These are phyloP conservation scores for Arthrobotrys musiformis DNA, from an alignment of 2,329 filamentous ascomycete species.

Conservation along the genomic window DNA sequence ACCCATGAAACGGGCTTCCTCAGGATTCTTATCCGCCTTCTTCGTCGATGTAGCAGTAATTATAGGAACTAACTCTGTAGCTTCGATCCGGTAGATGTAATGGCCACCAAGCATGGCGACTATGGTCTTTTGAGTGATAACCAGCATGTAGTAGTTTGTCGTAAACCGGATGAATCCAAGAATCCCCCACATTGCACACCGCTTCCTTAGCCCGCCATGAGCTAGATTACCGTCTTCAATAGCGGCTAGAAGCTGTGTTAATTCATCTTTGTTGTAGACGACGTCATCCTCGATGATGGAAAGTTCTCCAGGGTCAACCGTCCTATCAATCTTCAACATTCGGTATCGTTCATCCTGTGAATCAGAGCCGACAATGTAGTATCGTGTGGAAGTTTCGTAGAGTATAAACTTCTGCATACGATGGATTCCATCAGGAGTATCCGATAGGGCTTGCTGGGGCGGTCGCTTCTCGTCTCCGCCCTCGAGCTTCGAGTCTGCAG, in stretches of 20 bases:
- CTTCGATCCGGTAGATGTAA: conserved; percentile 94
- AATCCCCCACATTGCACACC: conserved; percentile 91
- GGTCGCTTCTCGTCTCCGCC: conserved; percentile 38
- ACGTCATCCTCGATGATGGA: conserved; percentile 93
- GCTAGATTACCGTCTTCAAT: conserved; percentile 95
- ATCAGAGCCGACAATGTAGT: conserved; percentile 94
- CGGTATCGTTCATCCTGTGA: conserved; percentile 88
- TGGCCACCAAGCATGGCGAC: conserved; percentile 96
- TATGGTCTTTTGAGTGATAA: conserved; percentile 95
- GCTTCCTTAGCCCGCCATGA: conserved; percentile 87
- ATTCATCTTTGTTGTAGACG: conserved; percentile 89
- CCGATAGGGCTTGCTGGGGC: conserved; percentile 25
- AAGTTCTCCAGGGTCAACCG: conserved; percentile 79
- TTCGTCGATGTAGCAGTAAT: conserved; percentile 74
- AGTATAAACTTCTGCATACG: conserved; percentile 96
- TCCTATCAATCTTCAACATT: conserved; percentile 94
- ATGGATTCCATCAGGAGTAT: conserved; percentile 63
- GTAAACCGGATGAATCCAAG: conserved; percentile 97
- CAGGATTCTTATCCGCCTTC: conserved; percentile 83
- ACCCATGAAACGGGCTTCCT: conserved; percentile 86
- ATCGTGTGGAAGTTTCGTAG: conserved; percentile 92
- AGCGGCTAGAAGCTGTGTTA: conserved; percentile 90
- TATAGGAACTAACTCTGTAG: conserved; percentile 88
- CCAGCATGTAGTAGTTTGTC: conserved; percentile 93
- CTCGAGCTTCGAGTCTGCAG: background rate